These are phyloP conservation scores for Salix viminalis DNA, from an alignment of 345 rosid genomes.

Conservation along the genomic window DNA sequence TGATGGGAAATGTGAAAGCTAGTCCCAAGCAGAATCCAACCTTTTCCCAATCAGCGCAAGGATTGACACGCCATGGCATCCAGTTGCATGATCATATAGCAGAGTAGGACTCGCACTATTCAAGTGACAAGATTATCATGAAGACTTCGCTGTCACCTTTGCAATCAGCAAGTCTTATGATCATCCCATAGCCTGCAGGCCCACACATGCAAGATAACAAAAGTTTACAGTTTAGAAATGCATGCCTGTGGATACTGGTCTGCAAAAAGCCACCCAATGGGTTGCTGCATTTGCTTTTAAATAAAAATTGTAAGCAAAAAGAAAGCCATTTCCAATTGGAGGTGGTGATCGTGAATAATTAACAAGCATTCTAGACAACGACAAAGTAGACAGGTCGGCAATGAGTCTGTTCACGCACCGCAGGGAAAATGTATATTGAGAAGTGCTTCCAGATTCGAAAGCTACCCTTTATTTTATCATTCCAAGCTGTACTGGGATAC, in stretches of 20 bases:
- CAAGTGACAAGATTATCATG: background rate
- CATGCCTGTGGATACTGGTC: slow-evolving; percentile 1
- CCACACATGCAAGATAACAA: background rate
- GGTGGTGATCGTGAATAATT: background rate
- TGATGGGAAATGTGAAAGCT: slow-evolving; percentile 77
- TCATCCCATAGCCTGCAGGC: background rate
- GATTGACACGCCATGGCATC: background rate
- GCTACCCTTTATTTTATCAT: background rate
- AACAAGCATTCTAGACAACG: slow-evolving; percentile 6
- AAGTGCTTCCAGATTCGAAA: slow-evolving; percentile 4
- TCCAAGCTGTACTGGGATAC: background rate
- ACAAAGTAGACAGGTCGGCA: slow-evolving; percentile 24
- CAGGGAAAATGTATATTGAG: slow-evolving; percentile 4
- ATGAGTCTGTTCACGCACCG: background rate
- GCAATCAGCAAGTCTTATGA: background rate
- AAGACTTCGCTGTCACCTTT: background rate
- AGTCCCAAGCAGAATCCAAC: slow-evolving; percentile 83
- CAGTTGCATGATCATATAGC: background rate
- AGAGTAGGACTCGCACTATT: background rate
- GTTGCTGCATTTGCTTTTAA: background rate
- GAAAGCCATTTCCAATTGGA: slow-evolving; percentile 1
- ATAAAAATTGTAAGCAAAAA: slow-evolving; percentile 5
- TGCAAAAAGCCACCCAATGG: background rate
- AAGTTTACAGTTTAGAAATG: background rate
- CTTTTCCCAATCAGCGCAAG: slow-evolving; percentile 37